Evolutionary conservation across 805 yeast species (phyloP), one percentile per base, ranked within the genome.

Genomic region (Metschnikowia santaceciliae): DNA sequence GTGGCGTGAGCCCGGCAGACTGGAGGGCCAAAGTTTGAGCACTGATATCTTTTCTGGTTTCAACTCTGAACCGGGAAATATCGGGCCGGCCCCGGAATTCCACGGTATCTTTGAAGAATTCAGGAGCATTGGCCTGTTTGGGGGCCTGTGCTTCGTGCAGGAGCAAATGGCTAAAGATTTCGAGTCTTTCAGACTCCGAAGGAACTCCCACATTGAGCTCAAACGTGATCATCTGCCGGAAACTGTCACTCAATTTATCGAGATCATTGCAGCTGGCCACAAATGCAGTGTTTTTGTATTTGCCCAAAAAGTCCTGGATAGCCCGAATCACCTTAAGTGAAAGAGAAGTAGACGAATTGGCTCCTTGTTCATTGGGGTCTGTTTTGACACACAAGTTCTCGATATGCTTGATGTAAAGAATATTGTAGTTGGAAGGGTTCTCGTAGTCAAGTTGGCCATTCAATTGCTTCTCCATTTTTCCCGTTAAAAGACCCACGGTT

Each of bases 1-100:
- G 74, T 1, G 97, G 96, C 0, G 94, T 87, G 49, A 92, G 74
- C 19, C 98, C 98, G 2, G 98, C 98, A 52, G 96, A 87, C 60
- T 90, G 96, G 46, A 87, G 69, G 0, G 97, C 86, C 32, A 94
- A 70, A 0, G 80, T 68, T 1, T 75, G 68, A 5, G 79, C 59
- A 2, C 82, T 77, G 3, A 90, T 80, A 34, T 65, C 77, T 32
- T 56, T 61, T 46, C 78, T 58, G 15, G 61, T 57, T 13, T 54
- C 55, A 46, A 63, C 68, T 11, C 59, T 61, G n/a, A 56, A 54
- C 3, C 48, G 49, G 8, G 57, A 47, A 6, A 60, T 48, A 32
- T 56, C 63, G 32, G 55, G 52, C 8, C 51, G 46, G 2, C 57
- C 57, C 5, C 45, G 54, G 35, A 61, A 59, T 23, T 59, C 66